phyloP scores from a whole-genome alignment of 805 yeast genomes.

The Metschnikowia matae region DNA sequence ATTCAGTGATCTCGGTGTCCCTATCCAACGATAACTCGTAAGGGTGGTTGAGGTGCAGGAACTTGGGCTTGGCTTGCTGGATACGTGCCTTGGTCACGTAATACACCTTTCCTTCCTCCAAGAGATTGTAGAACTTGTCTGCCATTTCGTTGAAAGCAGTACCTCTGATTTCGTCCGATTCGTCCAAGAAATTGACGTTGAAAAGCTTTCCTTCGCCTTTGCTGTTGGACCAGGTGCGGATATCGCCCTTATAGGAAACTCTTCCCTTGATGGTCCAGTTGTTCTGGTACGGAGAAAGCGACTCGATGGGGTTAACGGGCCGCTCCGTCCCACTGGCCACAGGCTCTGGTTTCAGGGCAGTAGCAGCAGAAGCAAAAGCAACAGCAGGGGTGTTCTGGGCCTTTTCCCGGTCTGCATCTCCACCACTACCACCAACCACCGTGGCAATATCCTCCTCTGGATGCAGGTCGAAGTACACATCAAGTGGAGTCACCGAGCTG shows the following conservation, averaged over 20 bases:
- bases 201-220: conserved; percentile 89
- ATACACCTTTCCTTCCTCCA: conserved; percentile 88
- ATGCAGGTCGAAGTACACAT: conserved; percentile 54
- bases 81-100: conserved; percentile 78
- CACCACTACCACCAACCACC: conserved; percentile 17
- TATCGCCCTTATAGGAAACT: conserved; percentile 81
- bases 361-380: neutral
- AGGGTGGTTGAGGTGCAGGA: conserved; percentile 78
- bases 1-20: conserved; percentile 71
- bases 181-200: conserved; percentile 83
- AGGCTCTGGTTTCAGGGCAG: conserved; percentile 7
- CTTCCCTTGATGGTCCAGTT: conserved; percentile 93
- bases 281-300: conserved; percentile 85
- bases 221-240: conserved; percentile 82
- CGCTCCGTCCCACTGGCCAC: conserved; percentile 9
- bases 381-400: neutral
- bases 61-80: conserved; percentile 80
- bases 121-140: conserved; percentile 65
- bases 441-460: conserved; percentile 48
- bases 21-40: conserved; percentile 81
- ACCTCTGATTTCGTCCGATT: conserved; percentile 93
- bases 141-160: conserved; percentile 90
- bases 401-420: conserved; percentile 1
- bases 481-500: conserved; percentile 41
- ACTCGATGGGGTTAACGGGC: conserved; percentile 68